A percentile compares a stretch with the other conserved stretches of the same genome.
Evolutionary conservation across 1,284 basidiomycete species (phyloP).

Genomic region (Paramarasmius palmivorus): DNA sequence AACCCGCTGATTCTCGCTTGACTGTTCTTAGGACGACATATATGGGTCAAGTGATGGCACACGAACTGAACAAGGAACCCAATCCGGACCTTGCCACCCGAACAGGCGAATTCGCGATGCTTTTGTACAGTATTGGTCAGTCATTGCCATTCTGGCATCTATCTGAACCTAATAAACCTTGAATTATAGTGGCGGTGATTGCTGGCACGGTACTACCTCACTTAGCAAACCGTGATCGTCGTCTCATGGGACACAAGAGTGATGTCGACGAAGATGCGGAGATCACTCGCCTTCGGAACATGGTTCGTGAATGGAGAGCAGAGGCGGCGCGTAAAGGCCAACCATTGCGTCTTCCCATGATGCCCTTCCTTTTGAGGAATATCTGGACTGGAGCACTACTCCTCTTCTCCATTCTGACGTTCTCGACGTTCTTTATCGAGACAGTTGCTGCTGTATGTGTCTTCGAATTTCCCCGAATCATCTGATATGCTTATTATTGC

Average conservation of each 20-base stretch:
- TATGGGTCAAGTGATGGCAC: constrained; percentile 88
- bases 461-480: constrained; percentile 1
- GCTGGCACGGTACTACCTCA: constrained; percentile 85
- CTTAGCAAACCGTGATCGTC: constrained; percentile 77
- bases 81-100: constrained; percentile 82
- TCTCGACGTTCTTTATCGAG: constrained; percentile 81
- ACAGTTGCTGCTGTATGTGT: constrained; percentile 66
- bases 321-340: constrained; percentile 76
- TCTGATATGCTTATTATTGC: constrained; percentile 6
- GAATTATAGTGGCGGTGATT: constrained; percentile 74
- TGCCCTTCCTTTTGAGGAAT: constrained; percentile 87
- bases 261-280: constrained; percentile 78
- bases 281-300: constrained; percentile 61
- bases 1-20: background rate
- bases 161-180: background rate
- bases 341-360: constrained; percentile 74
- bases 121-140: constrained; percentile 86
- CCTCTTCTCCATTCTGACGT: constrained; percentile 76
- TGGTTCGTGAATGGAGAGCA: constrained; percentile 80
- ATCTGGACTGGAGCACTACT: constrained; percentile 89
- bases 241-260: constrained; percentile 69
- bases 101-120: constrained; percentile 86
- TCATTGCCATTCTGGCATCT: constrained; percentile 11
- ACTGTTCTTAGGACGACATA: constrained; percentile 72
- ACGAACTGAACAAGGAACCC: constrained; percentile 70